phyloP scores from a whole-genome alignment of 768 basidiomycete genomes.

The Phlebiopsis gigantea region DNA sequence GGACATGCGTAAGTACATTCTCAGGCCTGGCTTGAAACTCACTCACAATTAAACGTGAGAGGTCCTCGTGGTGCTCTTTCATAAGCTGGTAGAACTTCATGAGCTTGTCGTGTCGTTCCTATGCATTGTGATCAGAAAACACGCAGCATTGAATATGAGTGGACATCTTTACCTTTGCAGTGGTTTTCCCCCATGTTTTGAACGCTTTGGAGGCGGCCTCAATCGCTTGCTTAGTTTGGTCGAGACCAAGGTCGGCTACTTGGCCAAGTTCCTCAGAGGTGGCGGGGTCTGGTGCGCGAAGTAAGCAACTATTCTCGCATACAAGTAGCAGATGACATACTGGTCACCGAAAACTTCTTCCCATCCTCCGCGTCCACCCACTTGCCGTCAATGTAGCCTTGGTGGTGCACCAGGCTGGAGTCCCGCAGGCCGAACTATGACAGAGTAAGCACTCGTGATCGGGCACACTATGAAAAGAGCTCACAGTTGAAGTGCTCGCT shows the following conservation, averaged over 20 bases:
- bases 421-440: slow-evolving; percentile 60
- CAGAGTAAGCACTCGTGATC: too few species aligned
- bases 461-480: not conserved
- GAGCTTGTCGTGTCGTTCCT: slow-evolving; percentile 82
- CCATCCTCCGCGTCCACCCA: slow-evolving; percentile 80
- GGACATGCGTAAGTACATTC: not conserved
- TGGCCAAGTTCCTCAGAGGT: slow-evolving; percentile 78
- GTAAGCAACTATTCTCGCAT: not conserved
- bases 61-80: slow-evolving; percentile 81
- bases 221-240: slow-evolving; percentile 83
- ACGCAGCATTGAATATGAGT: not conserved
- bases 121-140: not conserved
- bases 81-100: slow-evolving; percentile 75
- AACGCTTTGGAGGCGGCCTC: slow-evolving; percentile 77
- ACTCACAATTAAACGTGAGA: slow-evolving; percentile 79
- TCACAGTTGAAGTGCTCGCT: slow-evolving; percentile 12
- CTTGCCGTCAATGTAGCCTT: slow-evolving; percentile 79
- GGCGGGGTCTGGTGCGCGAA: slow-evolving; percentile 65
- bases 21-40: not conserved
- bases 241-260: slow-evolving; percentile 84
- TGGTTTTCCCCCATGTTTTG: slow-evolving; percentile 80
- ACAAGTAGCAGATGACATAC: slow-evolving; percentile 38
- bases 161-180: slow-evolving; percentile 53
- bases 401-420: slow-evolving; percentile 62
- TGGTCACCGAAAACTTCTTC: slow-evolving; percentile 66